Evolutionary conservation across 1,284 basidiomycete genomes (phyloP).

Genomic region (Apiotrichum porosum): DNA sequence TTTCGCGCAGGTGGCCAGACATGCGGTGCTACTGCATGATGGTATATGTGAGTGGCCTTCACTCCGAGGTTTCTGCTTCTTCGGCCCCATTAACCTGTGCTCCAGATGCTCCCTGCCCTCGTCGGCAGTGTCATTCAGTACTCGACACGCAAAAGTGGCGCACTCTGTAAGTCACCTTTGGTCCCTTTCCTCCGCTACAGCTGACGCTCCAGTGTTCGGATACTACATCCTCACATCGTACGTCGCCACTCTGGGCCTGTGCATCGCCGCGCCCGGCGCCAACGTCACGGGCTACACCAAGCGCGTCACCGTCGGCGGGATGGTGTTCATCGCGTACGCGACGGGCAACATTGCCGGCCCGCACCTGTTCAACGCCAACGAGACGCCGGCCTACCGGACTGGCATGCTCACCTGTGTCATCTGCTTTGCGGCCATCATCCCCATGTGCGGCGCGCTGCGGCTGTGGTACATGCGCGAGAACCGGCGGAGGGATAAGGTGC

Average conservation of each 20-base stretch:
- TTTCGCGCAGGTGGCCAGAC: constrained; percentile 23
- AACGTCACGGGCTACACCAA: constrained; percentile 36
- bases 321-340: constrained; percentile 32
- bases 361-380: constrained; percentile 28
- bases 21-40: constrained; percentile 25
- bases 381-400: constrained; percentile 28
- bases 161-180: constrained; percentile 22
- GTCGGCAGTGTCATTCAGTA: constrained; percentile 27
- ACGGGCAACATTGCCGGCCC: constrained; percentile 27
- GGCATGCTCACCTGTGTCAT: constrained; percentile 36
- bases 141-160: constrained; percentile 16
- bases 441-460: constrained; percentile 18
- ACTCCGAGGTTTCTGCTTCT: too few species aligned
- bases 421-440: constrained; percentile 23
- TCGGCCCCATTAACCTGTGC: too few species aligned
- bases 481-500: constrained; percentile 16
- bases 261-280: constrained; percentile 31
- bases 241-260: constrained; percentile 29
- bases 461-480: constrained; percentile 30
- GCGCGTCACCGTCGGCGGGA: constrained; percentile 24
- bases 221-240: constrained; percentile 38
- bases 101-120: constrained; percentile 23
- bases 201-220: constrained; percentile 23
- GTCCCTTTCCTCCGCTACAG: not conserved
- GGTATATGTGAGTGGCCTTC: constrained; percentile 3